These are phyloP conservation scores for Lentinula sp. DNA, from an alignment of 768 basidiomycete genomes.

Conservation along the genomic window DNA sequence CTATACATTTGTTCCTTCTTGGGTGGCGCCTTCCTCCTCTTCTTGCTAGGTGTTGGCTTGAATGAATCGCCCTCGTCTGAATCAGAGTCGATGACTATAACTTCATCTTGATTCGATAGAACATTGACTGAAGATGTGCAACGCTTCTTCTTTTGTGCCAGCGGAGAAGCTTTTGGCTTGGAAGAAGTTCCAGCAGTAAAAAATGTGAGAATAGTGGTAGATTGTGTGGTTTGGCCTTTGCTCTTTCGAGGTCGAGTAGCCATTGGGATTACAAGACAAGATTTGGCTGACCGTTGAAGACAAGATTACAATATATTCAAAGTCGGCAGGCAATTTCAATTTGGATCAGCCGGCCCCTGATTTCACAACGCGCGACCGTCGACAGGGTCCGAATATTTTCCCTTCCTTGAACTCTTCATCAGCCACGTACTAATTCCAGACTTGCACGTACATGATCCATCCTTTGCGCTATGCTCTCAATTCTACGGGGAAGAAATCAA, in stretches of 20 bases:
- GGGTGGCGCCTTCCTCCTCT: not conserved
- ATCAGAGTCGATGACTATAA: slow-evolving; percentile 63
- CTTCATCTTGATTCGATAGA: slow-evolving; percentile 20
- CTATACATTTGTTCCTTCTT: slow-evolving; percentile 11
- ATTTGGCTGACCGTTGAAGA: not conserved
- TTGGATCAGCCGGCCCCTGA: too few relatives aligned
- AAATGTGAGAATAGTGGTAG: slow-evolving; percentile 2
- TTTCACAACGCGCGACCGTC: too few relatives aligned
- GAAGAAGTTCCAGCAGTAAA: not conserved
- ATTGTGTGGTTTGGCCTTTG: not conserved
- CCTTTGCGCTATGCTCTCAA: not conserved
- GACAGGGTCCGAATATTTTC: too few relatives aligned
- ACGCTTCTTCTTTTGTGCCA: slow-evolving; percentile 1
- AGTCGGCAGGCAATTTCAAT: not conserved
- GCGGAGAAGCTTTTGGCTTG: not conserved
- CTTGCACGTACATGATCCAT: not conserved
- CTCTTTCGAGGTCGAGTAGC: not conserved
- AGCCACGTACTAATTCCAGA: too few relatives aligned
- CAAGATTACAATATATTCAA: not conserved
- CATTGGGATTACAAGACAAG: not conserved
- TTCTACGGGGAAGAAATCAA: not conserved
- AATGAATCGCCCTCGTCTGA: slow-evolving; percentile 28
- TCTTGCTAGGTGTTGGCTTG: not conserved
- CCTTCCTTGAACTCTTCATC: too few relatives aligned
- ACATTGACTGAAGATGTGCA: not conserved